Percentiles rank a stretch among this genome's conserved stretches.
Conservation (phyloP, 495 filamentous ascomycete species). For the Cladorrhinum samala region DNA sequence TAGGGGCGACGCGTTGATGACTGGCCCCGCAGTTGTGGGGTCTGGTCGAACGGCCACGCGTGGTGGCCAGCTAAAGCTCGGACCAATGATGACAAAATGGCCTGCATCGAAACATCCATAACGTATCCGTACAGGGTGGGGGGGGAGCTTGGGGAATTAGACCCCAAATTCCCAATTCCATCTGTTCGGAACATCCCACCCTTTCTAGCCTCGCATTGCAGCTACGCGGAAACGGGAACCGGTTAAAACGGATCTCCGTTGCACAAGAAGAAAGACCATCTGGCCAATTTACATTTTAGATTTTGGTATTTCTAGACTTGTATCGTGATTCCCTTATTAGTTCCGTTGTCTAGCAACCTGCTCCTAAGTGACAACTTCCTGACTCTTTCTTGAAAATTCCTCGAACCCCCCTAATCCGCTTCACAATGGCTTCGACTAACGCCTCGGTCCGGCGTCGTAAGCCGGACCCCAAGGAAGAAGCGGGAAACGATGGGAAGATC, state of each 20-base stretch:
- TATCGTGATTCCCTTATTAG: not conserved
- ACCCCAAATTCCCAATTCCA: not conserved
- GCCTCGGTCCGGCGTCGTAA: constrained; percentile 25
- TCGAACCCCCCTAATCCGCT: not conserved
- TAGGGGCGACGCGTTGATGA: constrained; percentile 13
- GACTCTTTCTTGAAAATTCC: not conserved
- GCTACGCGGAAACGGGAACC: constrained; percentile 5
- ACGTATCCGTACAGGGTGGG: not conserved
- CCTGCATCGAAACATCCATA: not conserved
- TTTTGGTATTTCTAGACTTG: not conserved
- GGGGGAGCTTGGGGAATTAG: not conserved
- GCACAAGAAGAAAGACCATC: constrained; percentile 14
- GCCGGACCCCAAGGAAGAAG: constrained; percentile 16
- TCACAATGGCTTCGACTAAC: constrained; percentile 22
- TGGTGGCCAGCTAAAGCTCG: too few relatives aligned
- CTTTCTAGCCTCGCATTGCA: constrained; percentile 9
- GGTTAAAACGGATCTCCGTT: constrained; percentile 10
- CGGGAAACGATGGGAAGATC: constrained; percentile 2
- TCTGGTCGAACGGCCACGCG: not conserved
- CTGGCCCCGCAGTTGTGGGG: not conserved
- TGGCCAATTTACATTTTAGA: constrained; percentile 8
- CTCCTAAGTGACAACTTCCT: not conserved
- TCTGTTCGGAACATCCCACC: not conserved
- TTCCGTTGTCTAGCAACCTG: not conserved
- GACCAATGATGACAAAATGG: constrained; percentile 6